Conservation (phyloP, 768 basidiomycete species). For the Pilatotrama ljubarskyi region DNA sequence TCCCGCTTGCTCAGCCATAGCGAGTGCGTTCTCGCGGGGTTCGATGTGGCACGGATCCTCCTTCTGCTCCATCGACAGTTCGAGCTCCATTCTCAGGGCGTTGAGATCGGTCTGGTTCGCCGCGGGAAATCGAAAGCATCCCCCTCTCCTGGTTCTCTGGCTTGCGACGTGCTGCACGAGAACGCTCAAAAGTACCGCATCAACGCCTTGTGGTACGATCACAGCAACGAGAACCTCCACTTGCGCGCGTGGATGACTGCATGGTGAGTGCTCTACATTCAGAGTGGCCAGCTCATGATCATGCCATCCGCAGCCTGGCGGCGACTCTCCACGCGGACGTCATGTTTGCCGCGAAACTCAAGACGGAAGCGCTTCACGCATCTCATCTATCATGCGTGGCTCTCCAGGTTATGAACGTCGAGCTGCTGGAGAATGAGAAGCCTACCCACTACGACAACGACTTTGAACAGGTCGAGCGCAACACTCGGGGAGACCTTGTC, state of each 20-base stretch:
- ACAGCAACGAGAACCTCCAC: slow-evolving; percentile 30
- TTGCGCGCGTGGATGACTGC: slow-evolving; percentile 43
- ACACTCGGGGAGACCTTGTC: slow-evolving; percentile 27
- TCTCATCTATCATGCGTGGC: slow-evolving; percentile 37
- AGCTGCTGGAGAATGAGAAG: slow-evolving; percentile 34
- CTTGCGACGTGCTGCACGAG: slow-evolving; percentile 19
- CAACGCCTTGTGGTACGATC: slow-evolving; percentile 35
- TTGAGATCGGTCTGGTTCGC: slow-evolving; percentile 34
- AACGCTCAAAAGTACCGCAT: slow-evolving; percentile 17
- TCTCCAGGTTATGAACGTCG: slow-evolving; percentile 33
- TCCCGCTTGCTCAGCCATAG: not conserved
- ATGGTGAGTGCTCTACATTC: not conserved
- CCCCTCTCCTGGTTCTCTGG: slow-evolving; percentile 30
- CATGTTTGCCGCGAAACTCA: slow-evolving; percentile 1
- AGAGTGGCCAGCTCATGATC: not conserved
- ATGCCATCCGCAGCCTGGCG: slow-evolving; percentile 26
- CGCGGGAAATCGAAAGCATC: slow-evolving; percentile 19
- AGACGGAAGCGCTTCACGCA: slow-evolving; percentile 10
- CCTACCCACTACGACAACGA: slow-evolving; percentile 38
- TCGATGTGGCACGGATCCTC: not conserved
- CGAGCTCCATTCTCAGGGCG: slow-evolving; percentile 31
- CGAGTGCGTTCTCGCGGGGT: slow-evolving; percentile 8
- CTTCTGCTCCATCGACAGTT: slow-evolving; percentile 33
- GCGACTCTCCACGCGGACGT: not conserved
- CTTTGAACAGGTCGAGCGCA: slow-evolving; percentile 28